Base-by-base conservation (phyloP, 768 basidiomycete species). In the Mrakia frigida region DNA sequence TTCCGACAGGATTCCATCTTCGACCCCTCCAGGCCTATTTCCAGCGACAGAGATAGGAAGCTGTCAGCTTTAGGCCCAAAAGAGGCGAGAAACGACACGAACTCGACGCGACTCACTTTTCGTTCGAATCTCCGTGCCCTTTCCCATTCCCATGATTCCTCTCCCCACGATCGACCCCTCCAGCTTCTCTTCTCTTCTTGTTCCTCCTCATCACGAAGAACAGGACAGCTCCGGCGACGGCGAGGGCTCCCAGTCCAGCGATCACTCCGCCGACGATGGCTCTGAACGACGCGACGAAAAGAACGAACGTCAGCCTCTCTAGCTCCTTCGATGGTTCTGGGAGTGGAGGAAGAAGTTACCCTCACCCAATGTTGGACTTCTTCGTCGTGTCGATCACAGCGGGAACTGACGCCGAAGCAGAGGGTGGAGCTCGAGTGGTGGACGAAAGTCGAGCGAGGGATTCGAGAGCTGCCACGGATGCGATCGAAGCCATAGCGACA, bases 21-120 rank as follows among this genome's bases (percentile, higher is more conserved):
- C n/a, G n/a, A n/a, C n/a, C n/a, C n/a, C 11, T 60, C n/a, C n/a
- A 10, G n/a, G 59, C 28, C 46, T 50, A 14, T 50, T 3, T 50
- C 13, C 18, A 3, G 16, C 14, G 6, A 50, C 16, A 14, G 16
- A 46, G 43, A 59, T 10, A 4, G 56, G 2, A 7, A 7, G 6
- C 56, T 4, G 56, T n/a, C 56, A 25, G 31, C 4, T 25, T 59
- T 23, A n/a, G 56, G n/a, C n/a, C 3, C 13, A 25, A 16, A 6
- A 2, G 31, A 59, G 25, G n/a, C 9, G 56, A n/a, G 56, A n/a
- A 59, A 59, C 56, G n/a, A 59, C 11, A 6, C 23, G 9, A 9
- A 2, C 23, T 59, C n/a, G 23, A 60, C 59, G n/a, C n/a, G 59
- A 60, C 59, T 60, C 59, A 60, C 59, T 60, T 60, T n/a, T 60